Percentiles rank a stretch among this genome's conserved stretches.
Conservation (phyloP, 2,329 filamentous ascomycete species). For the Trichoderma breve region DNA sequence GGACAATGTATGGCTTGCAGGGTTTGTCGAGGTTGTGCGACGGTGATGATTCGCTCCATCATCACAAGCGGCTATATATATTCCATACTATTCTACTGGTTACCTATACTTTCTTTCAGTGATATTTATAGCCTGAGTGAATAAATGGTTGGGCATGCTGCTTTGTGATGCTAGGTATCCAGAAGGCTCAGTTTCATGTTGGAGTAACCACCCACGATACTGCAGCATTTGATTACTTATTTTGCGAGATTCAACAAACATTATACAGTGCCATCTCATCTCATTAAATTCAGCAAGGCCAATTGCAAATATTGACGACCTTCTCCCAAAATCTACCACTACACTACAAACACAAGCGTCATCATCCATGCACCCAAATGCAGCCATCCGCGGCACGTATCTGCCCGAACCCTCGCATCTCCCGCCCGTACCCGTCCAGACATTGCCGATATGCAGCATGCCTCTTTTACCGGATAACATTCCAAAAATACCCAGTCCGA, state of each 20-base stretch:
- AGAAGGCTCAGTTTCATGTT: neutral
- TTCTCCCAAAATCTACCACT: neutral
- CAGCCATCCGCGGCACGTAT: neutral
- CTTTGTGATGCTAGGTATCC: neutral
- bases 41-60: neutral
- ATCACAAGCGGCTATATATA: neutral
- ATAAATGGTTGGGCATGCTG: neutral
- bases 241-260: neutral
- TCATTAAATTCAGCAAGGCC: too few species aligned
- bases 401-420: neutral
- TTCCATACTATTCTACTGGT: neutral
- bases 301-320: too few species aligned
- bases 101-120: neutral
- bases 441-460: neutral
- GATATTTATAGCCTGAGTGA: neutral
- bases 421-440: neutral
- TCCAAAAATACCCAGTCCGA: neutral
- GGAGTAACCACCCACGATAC: neutral
- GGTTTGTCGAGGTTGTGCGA: neutral
- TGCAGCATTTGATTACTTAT: neutral
- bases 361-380: neutral
- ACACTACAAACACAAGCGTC: neutral
- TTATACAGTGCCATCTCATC: neutral
- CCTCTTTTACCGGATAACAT: neutral
- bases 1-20: neutral